A percentile compares a stretch with the other conserved stretches of the same genome.
Conservation (phyloP, 768 basidiomycete genomes). For the Leucosporidium yakuticum region DNA sequence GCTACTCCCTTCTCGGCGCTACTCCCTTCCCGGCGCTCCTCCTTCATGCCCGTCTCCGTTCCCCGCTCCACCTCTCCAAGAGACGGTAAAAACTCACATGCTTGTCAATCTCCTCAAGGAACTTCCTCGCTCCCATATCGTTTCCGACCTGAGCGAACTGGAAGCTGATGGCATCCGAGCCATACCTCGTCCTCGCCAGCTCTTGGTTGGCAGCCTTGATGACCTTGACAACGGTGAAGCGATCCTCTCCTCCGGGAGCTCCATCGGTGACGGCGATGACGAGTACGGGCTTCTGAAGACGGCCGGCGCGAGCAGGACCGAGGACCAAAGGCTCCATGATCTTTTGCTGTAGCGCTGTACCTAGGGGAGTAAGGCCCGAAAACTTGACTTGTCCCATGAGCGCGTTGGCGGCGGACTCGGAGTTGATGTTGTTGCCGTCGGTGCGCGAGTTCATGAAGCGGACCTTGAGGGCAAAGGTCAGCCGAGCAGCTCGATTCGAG, state of each 20-base stretch:
- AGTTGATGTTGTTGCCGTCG: constrained; percentile 45
- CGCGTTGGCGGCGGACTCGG: constrained; percentile 41
- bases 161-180: constrained; percentile 43
- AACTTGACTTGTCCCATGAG: constrained; percentile 46
- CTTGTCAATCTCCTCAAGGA: constrained; percentile 44
- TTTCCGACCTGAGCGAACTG: constrained; percentile 34
- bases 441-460: constrained; percentile 47
- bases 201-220: constrained; percentile 18
- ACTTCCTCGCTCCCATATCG: constrained; percentile 41
- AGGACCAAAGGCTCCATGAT: constrained; percentile 46
- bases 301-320: constrained; percentile 41
- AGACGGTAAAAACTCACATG: constrained; percentile 22
- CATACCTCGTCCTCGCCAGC: constrained; percentile 28
- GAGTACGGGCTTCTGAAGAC: constrained; percentile 46
- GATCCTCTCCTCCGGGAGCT: constrained; percentile 19
- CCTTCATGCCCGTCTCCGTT: too few relatives aligned
- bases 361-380: constrained; percentile 25
- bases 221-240: constrained; percentile 11
- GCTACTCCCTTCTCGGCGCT: too few relatives aligned
- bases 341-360: constrained; percentile 42
- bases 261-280: constrained; percentile 43
- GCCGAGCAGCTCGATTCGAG: too few relatives aligned
- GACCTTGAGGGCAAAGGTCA: constrained; percentile 24
- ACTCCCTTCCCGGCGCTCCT: too few relatives aligned
- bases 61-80: too few relatives aligned